These are phyloP conservation scores for Monosporozyma yasuniensis DNA, from an alignment of 805 yeast genomes.

Conservation along the genomic window DNA sequence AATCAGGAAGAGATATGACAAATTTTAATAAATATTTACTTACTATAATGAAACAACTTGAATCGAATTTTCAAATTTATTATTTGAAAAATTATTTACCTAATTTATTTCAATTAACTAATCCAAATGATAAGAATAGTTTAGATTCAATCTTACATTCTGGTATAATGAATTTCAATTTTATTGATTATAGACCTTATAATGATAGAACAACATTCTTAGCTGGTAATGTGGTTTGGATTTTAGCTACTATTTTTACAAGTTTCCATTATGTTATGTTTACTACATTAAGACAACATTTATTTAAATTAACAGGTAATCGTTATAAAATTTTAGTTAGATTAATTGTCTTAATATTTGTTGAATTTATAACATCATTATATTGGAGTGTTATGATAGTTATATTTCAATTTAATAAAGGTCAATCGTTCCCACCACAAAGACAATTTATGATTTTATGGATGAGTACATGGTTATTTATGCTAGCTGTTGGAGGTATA, in stretches of 20 bases:
- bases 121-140: no score
- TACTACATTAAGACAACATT: slow-evolving; percentile 35
- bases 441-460: slow-evolving; percentile 70
- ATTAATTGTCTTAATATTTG: slow-evolving; percentile 36
- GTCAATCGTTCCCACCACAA: no score
- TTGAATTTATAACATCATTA: slow-evolving; percentile 50
- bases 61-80: no score
- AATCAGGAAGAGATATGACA: slow-evolving; percentile 55
- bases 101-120: no score
- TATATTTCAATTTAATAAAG: slow-evolving; percentile 51
- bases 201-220: slow-evolving; percentile 45
- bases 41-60: no score
- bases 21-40: slow-evolving; percentile 19
- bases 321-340: slow-evolving; percentile 45
- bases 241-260: slow-evolving; percentile 60
- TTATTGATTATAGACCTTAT: slow-evolving; percentile 50
- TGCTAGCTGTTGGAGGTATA: slow-evolving; percentile 70
- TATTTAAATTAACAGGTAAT: no score
- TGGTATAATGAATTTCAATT: no score
- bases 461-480: slow-evolving; percentile 56
- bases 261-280: slow-evolving; percentile 66
- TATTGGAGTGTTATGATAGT: slow-evolving; percentile 52
- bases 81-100: no score
- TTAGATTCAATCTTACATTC: slow-evolving; percentile 7
- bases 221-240: slow-evolving; percentile 67